Evolutionary conservation across 441 rosid species (phyloP).

Genomic region (California macrophylla): DNA sequence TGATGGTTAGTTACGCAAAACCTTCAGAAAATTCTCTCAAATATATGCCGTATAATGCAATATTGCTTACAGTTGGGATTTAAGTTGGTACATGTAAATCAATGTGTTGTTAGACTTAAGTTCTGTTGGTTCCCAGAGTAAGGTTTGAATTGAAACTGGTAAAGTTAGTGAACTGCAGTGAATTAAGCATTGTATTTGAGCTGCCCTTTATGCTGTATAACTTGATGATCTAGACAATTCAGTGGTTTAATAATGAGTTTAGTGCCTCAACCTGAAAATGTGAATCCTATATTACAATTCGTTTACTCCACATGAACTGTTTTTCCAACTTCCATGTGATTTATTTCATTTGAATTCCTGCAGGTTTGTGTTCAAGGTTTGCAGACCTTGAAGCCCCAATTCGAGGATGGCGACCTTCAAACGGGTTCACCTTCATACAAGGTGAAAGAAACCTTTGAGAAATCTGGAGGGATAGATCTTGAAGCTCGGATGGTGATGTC

Average conservation of each 20-base stretch:
- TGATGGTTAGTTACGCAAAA: neutral
- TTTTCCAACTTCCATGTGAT: neutral
- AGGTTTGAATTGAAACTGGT: constrained; percentile 1
- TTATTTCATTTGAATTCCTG: constrained; percentile 14
- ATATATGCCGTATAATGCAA: neutral
- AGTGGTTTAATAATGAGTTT: constrained; percentile 3
- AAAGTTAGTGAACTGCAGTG: neutral
- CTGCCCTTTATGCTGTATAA: neutral
- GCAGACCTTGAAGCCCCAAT: constrained; percentile 67
- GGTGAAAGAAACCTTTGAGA: constrained; percentile 38
- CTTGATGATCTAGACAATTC: neutral
- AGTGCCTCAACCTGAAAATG: neutral
- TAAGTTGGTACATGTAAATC: neutral
- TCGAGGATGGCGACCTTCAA: constrained; percentile 26
- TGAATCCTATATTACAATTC: neutral
- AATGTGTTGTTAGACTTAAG: neutral
- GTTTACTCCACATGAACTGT: neutral
- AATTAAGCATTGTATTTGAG: neutral
- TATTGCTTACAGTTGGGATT: neutral
- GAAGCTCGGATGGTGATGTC: constrained; percentile 58
- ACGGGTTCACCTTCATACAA: constrained; percentile 37
- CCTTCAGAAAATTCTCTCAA: neutral
- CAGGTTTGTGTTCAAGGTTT: constrained; percentile 78
- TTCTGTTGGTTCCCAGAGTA: neutral
- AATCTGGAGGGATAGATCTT: constrained; percentile 58